phyloP scores from a whole-genome alignment of 2,329 filamentous ascomycete species.

The Microsporum canis region DNA sequence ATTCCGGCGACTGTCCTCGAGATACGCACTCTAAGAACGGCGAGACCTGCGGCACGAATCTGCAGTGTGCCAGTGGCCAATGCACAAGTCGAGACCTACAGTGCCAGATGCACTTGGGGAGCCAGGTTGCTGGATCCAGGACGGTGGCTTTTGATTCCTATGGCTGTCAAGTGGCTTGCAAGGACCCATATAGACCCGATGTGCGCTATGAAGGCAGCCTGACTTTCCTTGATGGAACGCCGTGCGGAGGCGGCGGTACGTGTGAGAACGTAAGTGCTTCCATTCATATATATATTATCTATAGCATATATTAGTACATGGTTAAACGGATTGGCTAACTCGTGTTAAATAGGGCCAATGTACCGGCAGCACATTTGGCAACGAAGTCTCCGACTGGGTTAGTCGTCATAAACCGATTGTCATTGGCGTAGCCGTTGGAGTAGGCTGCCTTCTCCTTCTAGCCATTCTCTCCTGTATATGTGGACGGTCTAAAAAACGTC shows the following conservation, averaged over 20 bases:
- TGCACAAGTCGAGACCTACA: constrained; percentile 87
- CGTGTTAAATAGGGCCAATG: constrained; percentile 51
- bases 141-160: constrained; percentile 65
- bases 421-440: constrained; percentile 61
- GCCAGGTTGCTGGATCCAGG: constrained; percentile 59
- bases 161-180: constrained; percentile 67
- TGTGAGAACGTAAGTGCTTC: constrained; percentile 53
- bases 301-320: neutral
- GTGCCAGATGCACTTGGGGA: constrained; percentile 74
- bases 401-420: constrained; percentile 64
- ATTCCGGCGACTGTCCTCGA: constrained; percentile 57
- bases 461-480: constrained; percentile 56
- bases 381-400: constrained; percentile 67
- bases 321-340: constrained; percentile 2
- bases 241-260: constrained; percentile 65
- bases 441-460: constrained; percentile 63
- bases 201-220: constrained; percentile 60
- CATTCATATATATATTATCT: neutral
- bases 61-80: constrained; percentile 81
- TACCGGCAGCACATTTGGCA: constrained; percentile 54
- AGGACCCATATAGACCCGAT: constrained; percentile 54
- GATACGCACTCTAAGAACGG: constrained; percentile 62
- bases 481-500: constrained; percentile 42
- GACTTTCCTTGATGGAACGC: constrained; percentile 86
- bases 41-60: constrained; percentile 52